A percentile compares a stretch with the other conserved stretches of the same genome.
Evolutionary conservation across 306 rosid genomes (phyloP).

Genomic region (Corylus heterophylla): DNA sequence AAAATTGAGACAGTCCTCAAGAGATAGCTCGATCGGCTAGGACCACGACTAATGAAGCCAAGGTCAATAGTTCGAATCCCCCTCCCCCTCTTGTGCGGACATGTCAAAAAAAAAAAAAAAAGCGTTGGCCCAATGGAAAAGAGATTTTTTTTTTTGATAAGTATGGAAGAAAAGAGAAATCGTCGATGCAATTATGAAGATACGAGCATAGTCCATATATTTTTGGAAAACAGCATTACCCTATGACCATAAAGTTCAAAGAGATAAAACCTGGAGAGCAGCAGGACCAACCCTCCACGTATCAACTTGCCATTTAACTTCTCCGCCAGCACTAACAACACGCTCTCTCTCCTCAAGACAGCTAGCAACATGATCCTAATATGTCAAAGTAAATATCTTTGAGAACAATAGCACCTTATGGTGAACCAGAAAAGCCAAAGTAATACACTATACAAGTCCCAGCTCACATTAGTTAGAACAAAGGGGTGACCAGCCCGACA

Average conservation of each 20-base stretch:
- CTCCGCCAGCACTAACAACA: constrained; percentile 65
- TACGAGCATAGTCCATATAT: background rate
- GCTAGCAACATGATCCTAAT: constrained; percentile 94
- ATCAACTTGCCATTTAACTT: constrained; percentile 88
- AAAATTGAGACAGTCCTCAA: too few species aligned
- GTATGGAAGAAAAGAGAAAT: background rate
- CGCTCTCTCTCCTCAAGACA: constrained; percentile 87
- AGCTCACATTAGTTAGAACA: constrained; percentile 74
- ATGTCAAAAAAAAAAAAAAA: too few species aligned
- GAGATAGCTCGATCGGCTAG: too few species aligned
- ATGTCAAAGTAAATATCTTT: constrained; percentile 16
- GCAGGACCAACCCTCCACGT: constrained; percentile 95
- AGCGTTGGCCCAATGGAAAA: too few species aligned
- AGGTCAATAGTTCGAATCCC: too few species aligned
- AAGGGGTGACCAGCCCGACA: constrained; percentile 77
- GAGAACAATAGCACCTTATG: constrained; percentile 1
- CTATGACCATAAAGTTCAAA: constrained; percentile 16
- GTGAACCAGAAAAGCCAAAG: constrained; percentile 1
- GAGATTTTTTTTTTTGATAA: too few species aligned
- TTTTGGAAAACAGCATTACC: constrained; percentile 6
- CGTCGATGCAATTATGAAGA: background rate
- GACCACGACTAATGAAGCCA: too few species aligned
- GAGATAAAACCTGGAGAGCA: constrained; percentile 79
- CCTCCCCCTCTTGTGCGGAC: too few species aligned
- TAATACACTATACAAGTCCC: background rate